Conservation (phyloP, 805 yeast genomes). For the Spathaspora passalidarum region DNA sequence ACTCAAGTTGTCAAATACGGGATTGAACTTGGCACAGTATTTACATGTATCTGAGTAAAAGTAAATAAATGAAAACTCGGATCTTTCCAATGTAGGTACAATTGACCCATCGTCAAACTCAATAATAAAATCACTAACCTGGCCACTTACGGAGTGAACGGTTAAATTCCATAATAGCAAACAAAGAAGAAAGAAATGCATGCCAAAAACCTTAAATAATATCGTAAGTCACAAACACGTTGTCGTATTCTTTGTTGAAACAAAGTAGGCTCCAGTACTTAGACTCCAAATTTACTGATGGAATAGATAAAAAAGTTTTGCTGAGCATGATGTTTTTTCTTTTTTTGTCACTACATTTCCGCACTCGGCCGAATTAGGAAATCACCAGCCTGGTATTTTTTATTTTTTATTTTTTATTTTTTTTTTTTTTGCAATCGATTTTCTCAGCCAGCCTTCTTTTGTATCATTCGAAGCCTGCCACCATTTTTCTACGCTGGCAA, state of each 20-base stretch:
- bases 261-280: not conserved
- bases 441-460: not conserved
- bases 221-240: not conserved
- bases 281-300: not conserved
- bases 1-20: constrained; percentile 37
- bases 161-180: not conserved
- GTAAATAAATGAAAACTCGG: constrained; percentile 40
- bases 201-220: not conserved
- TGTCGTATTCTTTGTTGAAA: not conserved
- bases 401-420: not conserved
- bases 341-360: not conserved
- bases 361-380: not conserved
- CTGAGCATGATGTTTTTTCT: not conserved
- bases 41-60: constrained; percentile 43
- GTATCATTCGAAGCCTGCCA: not conserved
- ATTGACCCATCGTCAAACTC: constrained; percentile 14
- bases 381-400: not conserved
- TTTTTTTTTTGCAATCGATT: constrained; percentile 1
- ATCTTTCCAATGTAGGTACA: constrained; percentile 14
- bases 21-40: constrained; percentile 31
- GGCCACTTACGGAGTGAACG: not conserved
- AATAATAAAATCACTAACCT: not conserved
- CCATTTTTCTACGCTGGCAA: not conserved
- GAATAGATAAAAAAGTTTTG: constrained; percentile 4
- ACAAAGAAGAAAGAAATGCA: constrained; percentile 1